phyloP scores from a whole-genome alignment of 2,329 filamentous ascomycete genomes.

The Aspergillus pseudonomiae region DNA sequence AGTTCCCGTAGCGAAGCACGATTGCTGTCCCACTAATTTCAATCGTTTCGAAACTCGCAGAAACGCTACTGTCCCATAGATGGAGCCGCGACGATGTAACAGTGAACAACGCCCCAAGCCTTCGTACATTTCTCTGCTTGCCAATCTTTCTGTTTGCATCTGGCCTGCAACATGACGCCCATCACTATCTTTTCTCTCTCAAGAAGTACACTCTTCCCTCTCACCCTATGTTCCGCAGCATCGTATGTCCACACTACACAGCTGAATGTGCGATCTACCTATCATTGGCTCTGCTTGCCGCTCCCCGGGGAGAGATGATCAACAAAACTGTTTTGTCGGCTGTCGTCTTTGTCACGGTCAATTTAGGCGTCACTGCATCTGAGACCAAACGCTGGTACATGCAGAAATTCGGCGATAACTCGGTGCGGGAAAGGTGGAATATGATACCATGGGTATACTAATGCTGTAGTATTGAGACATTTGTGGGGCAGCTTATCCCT shows the following conservation, averaged over 20 bases:
- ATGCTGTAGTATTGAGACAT: conserved; percentile 11
- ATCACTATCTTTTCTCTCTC: conserved; percentile 69
- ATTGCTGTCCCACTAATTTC: conserved; percentile 1
- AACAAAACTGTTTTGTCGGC: conserved; percentile 76
- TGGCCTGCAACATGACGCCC: conserved; percentile 73
- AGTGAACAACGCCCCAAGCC: conserved; percentile 43
- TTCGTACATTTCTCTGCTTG: conserved; percentile 60
- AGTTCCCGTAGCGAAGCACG: neutral
- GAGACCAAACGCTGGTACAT: conserved; percentile 80
- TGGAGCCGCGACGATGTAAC: conserved; percentile 39
- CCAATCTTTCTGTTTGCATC: conserved; percentile 71
- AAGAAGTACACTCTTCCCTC: conserved; percentile 82
- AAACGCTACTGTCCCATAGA: conserved; percentile 36
- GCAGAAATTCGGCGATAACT: conserved; percentile 70
- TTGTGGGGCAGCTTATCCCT: neutral
- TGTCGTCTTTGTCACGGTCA: conserved; percentile 72
- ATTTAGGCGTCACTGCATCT: conserved; percentile 79
- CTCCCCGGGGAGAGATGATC: conserved; percentile 65
- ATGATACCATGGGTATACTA: conserved; percentile 67
- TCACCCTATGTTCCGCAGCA: conserved; percentile 68
- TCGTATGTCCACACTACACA: conserved; percentile 89
- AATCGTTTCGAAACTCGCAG: conserved; percentile 21
- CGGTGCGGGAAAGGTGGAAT: conserved; percentile 66
- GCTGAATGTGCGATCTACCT: conserved; percentile 85
- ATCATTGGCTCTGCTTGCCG: conserved; percentile 72